Evolutionary conservation across 352 stramenopile genomes (phyloP).

Genomic region (Phytophthora kernoviae): DNA sequence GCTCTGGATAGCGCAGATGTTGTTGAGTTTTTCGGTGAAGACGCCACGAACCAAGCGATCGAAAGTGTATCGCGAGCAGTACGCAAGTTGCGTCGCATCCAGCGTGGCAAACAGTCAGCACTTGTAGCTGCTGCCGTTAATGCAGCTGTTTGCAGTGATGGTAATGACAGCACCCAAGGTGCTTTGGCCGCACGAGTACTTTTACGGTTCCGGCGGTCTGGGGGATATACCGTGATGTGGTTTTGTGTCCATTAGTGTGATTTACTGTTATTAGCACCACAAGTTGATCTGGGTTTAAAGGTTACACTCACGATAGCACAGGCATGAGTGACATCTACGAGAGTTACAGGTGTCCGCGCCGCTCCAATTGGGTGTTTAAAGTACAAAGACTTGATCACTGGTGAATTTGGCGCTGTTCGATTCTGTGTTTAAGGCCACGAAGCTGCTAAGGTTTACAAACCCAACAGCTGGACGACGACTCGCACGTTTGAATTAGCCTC

Average conservation of each 20-base stretch:
- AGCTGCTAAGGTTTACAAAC: no score
- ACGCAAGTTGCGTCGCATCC: constrained; percentile 38
- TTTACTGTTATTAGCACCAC: no score
- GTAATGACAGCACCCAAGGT: constrained; percentile 7
- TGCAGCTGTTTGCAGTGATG: constrained; percentile 15
- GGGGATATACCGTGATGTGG: constrained; percentile 10
- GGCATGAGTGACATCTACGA: not conserved
- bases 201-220: constrained; percentile 31
- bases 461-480: no score
- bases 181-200: constrained; percentile 36
- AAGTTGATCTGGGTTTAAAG: no score
- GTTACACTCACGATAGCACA: not conserved
- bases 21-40: constrained; percentile 38
- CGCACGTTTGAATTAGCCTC: no score
- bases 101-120: constrained; percentile 49
- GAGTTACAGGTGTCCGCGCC: not conserved
- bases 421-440: no score
- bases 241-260: no score
- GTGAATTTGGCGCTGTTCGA: no score
- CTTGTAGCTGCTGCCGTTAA: constrained; percentile 30
- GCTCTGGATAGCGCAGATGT: constrained; percentile 45
- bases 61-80: constrained; percentile 30
- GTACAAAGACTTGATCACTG: no score
- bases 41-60: constrained; percentile 24
- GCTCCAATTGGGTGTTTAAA: no score